These are phyloP conservation scores for Populus trichocarpa DNA, from an alignment of 441 rosid genomes.

Conservation along the genomic window DNA sequence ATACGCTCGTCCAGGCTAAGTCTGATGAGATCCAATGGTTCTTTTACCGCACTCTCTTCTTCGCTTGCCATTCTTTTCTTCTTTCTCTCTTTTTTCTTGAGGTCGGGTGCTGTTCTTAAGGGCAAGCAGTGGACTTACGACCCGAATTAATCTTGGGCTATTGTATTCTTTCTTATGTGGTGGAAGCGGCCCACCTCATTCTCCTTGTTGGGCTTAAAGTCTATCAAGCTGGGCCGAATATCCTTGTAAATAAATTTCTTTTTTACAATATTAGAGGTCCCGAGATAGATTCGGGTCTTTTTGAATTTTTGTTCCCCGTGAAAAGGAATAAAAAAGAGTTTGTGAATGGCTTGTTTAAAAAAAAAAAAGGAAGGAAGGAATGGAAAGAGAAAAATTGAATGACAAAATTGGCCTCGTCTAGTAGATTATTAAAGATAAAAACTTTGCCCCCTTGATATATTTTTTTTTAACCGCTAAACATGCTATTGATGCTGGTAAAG, in stretches of 20 bases:
- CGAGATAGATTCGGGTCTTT: too few species aligned
- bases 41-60: constrained; percentile 93
- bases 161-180: neutral
- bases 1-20: constrained; percentile 97
- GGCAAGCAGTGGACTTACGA: neutral
- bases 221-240: neutral
- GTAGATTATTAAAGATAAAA: too few species aligned
- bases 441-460: too few species aligned
- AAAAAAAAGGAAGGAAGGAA: too few species aligned
- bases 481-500: too few species aligned
- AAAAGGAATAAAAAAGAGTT: too few species aligned
- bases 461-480: too few species aligned
- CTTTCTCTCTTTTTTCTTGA: neutral
- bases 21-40: constrained; percentile 95
- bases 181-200: neutral
- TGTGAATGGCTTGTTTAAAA: too few species aligned
- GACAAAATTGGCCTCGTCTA: too few species aligned
- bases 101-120: neutral
- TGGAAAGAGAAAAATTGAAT: too few species aligned
- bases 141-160: neutral
- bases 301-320: too few species aligned
- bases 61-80: constrained; percentile 56
- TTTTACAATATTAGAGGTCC: too few species aligned
- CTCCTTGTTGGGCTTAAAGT: neutral
- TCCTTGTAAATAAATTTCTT: neutral